Conservation (phyloP, 495 filamentous ascomycete species). For the Annulohypoxylon stygium region DNA sequence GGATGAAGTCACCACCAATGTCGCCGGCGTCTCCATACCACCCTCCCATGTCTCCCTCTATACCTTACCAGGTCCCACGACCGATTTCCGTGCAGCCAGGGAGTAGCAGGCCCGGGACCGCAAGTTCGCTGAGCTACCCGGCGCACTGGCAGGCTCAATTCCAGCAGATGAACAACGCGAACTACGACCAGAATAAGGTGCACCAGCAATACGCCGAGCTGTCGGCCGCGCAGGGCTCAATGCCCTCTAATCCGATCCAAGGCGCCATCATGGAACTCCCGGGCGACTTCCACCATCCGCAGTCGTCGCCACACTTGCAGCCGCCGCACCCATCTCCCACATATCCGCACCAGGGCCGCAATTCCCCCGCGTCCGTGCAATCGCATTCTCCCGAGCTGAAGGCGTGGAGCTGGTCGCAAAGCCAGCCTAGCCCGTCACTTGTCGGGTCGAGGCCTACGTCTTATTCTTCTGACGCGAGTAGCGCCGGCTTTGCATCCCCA, state of each 20-base stretch:
- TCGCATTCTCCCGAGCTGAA: slow-evolving; percentile 50
- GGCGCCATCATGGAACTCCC: slow-evolving; percentile 59
- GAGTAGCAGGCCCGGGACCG: slow-evolving; percentile 47
- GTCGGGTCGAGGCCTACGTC: slow-evolving; percentile 53
- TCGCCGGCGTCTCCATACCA: slow-evolving; percentile 49
- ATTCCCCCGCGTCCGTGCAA: slow-evolving; percentile 50
- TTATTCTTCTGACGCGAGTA: slow-evolving; percentile 46
- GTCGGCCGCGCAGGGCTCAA: slow-evolving; percentile 15
- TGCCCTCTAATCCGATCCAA: slow-evolving; percentile 18
- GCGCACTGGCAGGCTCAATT: slow-evolving; percentile 43
- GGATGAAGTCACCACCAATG: slow-evolving; percentile 53
- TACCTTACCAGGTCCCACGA: slow-evolving; percentile 59
- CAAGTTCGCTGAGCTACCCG: slow-evolving; percentile 45
- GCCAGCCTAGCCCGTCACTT: slow-evolving; percentile 49
- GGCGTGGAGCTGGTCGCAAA: slow-evolving; percentile 49
- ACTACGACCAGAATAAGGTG: slow-evolving; percentile 41
- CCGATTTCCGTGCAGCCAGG: slow-evolving; percentile 51
- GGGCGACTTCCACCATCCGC: slow-evolving; percentile 59
- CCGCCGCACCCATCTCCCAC: slow-evolving; percentile 40
- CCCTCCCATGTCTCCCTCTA: slow-evolving; percentile 52
- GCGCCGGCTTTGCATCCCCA: slow-evolving; percentile 52
- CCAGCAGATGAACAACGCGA: slow-evolving; percentile 35
- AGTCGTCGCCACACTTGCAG: slow-evolving; percentile 45
- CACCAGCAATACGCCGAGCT: slow-evolving; percentile 44
- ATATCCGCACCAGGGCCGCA: slow-evolving; percentile 39